Conservation (phyloP, 2,329 filamentous ascomycete species). For the Colletotrichum melonis region DNA sequence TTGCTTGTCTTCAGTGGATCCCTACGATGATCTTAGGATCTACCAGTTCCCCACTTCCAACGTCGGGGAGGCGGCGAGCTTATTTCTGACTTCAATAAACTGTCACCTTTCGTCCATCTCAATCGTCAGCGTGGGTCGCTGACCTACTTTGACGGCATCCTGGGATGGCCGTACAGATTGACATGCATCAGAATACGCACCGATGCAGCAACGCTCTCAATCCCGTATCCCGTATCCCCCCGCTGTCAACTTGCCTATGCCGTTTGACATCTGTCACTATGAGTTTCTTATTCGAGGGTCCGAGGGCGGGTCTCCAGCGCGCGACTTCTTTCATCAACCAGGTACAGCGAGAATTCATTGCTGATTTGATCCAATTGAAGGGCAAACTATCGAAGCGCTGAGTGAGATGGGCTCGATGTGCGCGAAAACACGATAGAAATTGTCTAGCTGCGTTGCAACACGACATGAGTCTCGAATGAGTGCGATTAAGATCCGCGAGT, state of each 20-base stretch:
- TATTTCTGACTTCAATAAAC: background rate
- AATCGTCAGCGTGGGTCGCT: background rate
- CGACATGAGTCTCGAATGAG: too few species aligned
- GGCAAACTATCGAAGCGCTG: background rate
- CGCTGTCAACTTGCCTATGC: background rate
- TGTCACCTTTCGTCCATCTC: background rate
- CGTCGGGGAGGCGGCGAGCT: background rate
- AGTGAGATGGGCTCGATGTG: background rate
- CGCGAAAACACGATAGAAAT: background rate
- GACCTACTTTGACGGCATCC: too few species aligned
- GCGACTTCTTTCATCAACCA: background rate
- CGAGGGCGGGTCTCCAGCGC: background rate
- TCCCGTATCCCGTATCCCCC: background rate
- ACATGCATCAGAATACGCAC: background rate
- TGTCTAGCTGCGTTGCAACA: background rate
- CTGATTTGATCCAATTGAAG: background rate
- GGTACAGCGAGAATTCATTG: background rate
- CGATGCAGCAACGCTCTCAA: background rate
- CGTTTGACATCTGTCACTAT: background rate
- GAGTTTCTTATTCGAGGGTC: background rate
- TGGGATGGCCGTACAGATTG: background rate
- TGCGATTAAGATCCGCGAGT: background rate
- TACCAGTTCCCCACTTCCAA: background rate
- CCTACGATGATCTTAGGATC: background rate
- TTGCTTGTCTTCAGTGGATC: background rate